phyloP scores from a whole-genome alignment of 2,329 filamentous ascomycete species.

The Diaporthe citrichinensis region DNA sequence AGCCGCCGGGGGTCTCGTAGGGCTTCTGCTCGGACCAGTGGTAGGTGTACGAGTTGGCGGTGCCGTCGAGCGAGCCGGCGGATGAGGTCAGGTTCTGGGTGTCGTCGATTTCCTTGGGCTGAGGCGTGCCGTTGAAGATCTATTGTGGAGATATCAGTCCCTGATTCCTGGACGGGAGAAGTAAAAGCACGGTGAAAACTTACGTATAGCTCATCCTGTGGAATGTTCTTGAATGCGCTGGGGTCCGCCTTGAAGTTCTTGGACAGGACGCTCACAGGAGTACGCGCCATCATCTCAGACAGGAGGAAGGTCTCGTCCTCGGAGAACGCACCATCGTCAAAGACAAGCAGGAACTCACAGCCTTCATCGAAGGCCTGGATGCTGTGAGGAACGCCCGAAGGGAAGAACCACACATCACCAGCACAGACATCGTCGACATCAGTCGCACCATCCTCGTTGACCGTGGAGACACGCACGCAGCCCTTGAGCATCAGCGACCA shows the following conservation, averaged over 20 bases:
- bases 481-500: slow-evolving; percentile 69
- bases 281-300: slow-evolving; percentile 66
- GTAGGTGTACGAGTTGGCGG: slow-evolving; percentile 59
- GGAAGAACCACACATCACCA: slow-evolving; percentile 70
- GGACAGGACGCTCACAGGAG: slow-evolving; percentile 65
- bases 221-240: slow-evolving; percentile 62
- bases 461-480: slow-evolving; percentile 63
- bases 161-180: background rate
- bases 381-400: slow-evolving; percentile 63
- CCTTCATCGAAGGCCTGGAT: slow-evolving; percentile 69
- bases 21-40: slow-evolving; percentile 67
- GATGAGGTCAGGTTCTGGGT: slow-evolving; percentile 62
- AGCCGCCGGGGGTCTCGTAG: slow-evolving; percentile 67
- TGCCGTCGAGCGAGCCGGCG: slow-evolving; percentile 56
- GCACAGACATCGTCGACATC: slow-evolving; percentile 63
- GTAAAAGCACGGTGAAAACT: slow-evolving; percentile 35
- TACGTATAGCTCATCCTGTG: slow-evolving; percentile 61
- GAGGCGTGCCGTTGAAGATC: slow-evolving; percentile 67
- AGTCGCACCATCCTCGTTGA: slow-evolving; percentile 65
- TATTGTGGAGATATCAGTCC: slow-evolving; percentile 28
- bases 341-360: slow-evolving; percentile 72
- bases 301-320: slow-evolving; percentile 73
- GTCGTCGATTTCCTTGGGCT: slow-evolving; percentile 59
- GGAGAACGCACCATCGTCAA: slow-evolving; percentile 70
- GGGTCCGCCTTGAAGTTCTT: slow-evolving; percentile 67